These are phyloP conservation scores for Fomitopsis pinicola DNA, from an alignment of 1,284 basidiomycete species.

Conservation along the genomic window DNA sequence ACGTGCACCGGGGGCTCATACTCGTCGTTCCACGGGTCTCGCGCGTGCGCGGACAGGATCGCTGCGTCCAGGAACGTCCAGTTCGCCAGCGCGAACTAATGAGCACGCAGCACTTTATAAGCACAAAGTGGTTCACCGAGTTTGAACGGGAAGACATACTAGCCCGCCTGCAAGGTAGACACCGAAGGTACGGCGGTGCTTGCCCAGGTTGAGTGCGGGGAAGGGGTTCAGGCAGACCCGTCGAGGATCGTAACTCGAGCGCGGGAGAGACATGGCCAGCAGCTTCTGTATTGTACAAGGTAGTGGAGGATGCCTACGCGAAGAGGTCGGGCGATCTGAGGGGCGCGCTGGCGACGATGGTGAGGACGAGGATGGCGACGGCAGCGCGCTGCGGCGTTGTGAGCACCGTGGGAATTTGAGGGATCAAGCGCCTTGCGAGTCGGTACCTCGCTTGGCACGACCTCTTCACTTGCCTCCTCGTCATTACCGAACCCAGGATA, in stretches of 20 bases:
- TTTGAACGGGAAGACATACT: slow-evolving; percentile 44
- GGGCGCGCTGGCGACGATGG: not conserved
- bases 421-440: no score
- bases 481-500: no score
- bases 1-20: slow-evolving; percentile 83
- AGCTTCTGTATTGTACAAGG: slow-evolving; percentile 1
- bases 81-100: slow-evolving; percentile 86
- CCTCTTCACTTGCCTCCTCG: no score
- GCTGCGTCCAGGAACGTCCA: slow-evolving; percentile 97
- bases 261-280: slow-evolving; percentile 57
- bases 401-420: not conserved
- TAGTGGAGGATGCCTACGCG: not conserved
- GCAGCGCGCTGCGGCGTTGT: not conserved
- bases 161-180: slow-evolving; percentile 91
- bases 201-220: slow-evolving; percentile 57
- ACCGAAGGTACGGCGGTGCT: slow-evolving; percentile 76
- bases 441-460: no score
- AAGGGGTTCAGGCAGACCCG: slow-evolving; percentile 79
- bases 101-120: not conserved
- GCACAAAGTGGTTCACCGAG: not conserved
- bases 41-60: slow-evolving; percentile 82
- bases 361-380: not conserved
- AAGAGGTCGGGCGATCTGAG: not conserved
- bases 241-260: slow-evolving; percentile 83
- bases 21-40: slow-evolving; percentile 59